These are phyloP conservation scores for Chytriomyces sp. DNA, from an alignment of 192 early-diverging fungal species.

Conservation along the genomic window DNA sequence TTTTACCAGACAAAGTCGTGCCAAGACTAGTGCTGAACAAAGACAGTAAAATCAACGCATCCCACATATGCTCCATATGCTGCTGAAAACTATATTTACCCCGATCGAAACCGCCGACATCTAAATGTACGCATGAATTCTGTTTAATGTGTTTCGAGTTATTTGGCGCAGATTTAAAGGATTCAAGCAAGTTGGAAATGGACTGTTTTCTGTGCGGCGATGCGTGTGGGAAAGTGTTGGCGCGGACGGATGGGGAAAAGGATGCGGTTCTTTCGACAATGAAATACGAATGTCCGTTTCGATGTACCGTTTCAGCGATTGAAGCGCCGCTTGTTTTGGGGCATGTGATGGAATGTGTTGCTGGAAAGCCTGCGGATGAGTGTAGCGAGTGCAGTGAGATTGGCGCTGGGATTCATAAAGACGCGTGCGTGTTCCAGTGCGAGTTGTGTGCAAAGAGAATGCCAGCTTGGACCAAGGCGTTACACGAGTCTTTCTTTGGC, in stretches of 20 bases:
- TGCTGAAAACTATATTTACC: not conserved
- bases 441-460: constrained; percentile 39
- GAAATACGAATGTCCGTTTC: constrained; percentile 33
- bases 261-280: constrained; percentile 14
- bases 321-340: not conserved
- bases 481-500: constrained; percentile 18
- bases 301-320: constrained; percentile 16
- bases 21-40: not conserved
- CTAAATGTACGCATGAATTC: constrained; percentile 40
- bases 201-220: constrained; percentile 35
- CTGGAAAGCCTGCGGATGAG: not conserved
- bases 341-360: constrained; percentile 7
- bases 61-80: constrained; percentile 25
- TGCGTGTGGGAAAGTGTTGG: constrained; percentile 23
- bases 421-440: constrained; percentile 31
- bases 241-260: constrained; percentile 5
- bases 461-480: not conserved
- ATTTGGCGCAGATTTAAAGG: too few species aligned
- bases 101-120: not conserved
- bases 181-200: not conserved
- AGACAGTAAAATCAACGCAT: not conserved
- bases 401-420: constrained; percentile 34
- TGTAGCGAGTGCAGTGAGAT: constrained; percentile 33
- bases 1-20: not conserved
- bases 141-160: constrained; percentile 46